Percentiles rank a stretch among this genome's conserved stretches.
Conservation (phyloP, 2,329 filamentous ascomycete species). For the Trichoderma gracile region DNA sequence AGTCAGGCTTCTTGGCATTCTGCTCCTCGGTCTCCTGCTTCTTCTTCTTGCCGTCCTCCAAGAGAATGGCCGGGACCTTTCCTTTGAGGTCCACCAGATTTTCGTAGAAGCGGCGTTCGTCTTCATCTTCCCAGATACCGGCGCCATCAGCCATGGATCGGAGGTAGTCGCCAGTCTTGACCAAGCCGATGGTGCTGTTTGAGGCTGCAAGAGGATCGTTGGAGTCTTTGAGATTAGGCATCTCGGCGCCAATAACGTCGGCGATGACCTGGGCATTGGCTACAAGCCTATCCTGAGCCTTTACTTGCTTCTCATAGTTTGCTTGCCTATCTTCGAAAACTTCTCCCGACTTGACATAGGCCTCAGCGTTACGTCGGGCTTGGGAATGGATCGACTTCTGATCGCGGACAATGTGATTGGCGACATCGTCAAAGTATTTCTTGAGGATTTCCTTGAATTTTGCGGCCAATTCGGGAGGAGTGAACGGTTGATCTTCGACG, state of each 20-base stretch:
- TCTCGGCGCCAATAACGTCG: constrained; percentile 83
- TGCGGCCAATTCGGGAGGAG: constrained; percentile 74
- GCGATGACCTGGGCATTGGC: constrained; percentile 89
- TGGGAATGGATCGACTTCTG: constrained; percentile 86
- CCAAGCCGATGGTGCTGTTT: constrained; percentile 82
- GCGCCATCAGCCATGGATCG: constrained; percentile 86
- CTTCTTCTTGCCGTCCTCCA: constrained; percentile 95
- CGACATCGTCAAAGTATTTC: constrained; percentile 92
- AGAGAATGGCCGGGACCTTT: constrained; percentile 87
- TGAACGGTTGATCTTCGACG: constrained; percentile 70
- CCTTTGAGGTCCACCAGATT: constrained; percentile 93
- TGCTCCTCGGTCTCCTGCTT: constrained; percentile 72
- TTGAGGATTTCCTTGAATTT: constrained; percentile 83
- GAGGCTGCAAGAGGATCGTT: constrained; percentile 66
- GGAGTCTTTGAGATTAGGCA: constrained; percentile 88
- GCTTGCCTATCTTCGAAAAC: constrained; percentile 97
- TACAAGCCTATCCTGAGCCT: constrained; percentile 86
- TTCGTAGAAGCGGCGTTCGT: constrained; percentile 97
- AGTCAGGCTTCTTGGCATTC: constrained; percentile 72
- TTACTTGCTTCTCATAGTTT: constrained; percentile 92
- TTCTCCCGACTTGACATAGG: constrained; percentile 96
- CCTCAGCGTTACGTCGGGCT: constrained; percentile 92
- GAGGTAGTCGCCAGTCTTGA: constrained; percentile 92
- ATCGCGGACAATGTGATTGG: constrained; percentile 82
- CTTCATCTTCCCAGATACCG: constrained; percentile 98